Conservation (phyloP, 2,329 filamentous ascomycete genomes). For the Claviceps sp. region DNA sequence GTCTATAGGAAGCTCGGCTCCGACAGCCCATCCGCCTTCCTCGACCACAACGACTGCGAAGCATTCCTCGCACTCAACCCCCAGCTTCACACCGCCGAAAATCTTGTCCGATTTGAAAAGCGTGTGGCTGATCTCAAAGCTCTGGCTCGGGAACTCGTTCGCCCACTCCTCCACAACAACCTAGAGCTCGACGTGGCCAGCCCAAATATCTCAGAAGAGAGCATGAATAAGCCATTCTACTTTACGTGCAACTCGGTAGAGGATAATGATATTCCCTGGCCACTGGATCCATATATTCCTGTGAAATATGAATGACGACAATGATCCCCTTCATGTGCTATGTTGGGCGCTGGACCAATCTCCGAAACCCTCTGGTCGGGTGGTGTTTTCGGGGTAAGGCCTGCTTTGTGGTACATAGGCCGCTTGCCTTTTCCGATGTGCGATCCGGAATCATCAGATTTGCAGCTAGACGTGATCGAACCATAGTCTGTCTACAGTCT, state of each 20-base stretch:
- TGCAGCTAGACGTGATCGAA: too few species aligned
- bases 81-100: constrained; percentile 77
- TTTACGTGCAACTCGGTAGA: constrained; percentile 36
- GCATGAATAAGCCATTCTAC: constrained; percentile 31
- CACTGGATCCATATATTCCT: constrained; percentile 7
- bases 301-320: too few species aligned
- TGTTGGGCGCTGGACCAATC: too few species aligned
- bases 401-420: too few species aligned
- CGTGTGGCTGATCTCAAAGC: constrained; percentile 80
- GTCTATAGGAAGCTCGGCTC: constrained; percentile 11
- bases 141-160: constrained; percentile 68
- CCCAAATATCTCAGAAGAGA: constrained; percentile 16
- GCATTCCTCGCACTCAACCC: constrained; percentile 74
- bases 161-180: constrained; percentile 73
- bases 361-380: too few species aligned
- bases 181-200: constrained; percentile 60
- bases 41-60: constrained; percentile 79
- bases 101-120: constrained; percentile 70
- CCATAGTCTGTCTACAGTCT: too few species aligned
- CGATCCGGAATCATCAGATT: too few species aligned
- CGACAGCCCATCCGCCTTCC: constrained; percentile 45
- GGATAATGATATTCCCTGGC: constrained; percentile 38
- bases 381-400: too few species aligned
- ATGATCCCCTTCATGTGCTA: too few species aligned
- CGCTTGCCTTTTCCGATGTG: too few species aligned